Percentiles rank a stretch among this genome's conserved stretches.
phyloP scores from a whole-genome alignment of 257 asterid species.

The Cinchona pubescens region DNA sequence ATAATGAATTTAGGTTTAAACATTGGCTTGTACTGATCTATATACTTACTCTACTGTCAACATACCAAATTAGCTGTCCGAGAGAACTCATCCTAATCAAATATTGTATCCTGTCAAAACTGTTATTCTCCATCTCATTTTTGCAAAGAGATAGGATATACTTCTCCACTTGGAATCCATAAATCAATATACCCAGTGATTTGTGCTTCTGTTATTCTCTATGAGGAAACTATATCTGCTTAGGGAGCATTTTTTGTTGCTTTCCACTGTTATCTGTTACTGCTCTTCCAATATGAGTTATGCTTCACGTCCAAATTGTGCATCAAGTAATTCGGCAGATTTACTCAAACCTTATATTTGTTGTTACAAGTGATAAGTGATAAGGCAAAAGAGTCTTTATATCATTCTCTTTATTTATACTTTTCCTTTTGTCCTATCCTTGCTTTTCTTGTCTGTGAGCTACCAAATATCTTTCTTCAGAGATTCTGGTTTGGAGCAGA shows the following conservation, averaged over 20 bases:
- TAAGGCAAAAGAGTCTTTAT: background rate
- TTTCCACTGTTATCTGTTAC: background rate
- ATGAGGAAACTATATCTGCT: background rate
- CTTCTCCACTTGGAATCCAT: background rate
- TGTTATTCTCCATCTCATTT: too few species aligned
- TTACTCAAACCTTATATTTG: background rate
- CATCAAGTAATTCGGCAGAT: background rate
- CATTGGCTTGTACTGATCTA: background rate
- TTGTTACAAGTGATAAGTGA: background rate
- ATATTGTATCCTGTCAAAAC: background rate
- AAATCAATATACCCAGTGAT: background rate
- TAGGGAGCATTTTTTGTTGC: background rate
- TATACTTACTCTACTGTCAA: background rate
- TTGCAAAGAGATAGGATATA: background rate
- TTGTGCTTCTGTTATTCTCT: background rate
- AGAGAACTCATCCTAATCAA: background rate
- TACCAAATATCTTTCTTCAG: background rate
- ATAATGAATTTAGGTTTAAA: background rate
- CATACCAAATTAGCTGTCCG: background rate
- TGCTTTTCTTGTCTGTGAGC: background rate
- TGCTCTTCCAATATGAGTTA: background rate
- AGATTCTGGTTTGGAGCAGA: background rate
- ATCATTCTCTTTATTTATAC: background rate
- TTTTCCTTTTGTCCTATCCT: background rate
- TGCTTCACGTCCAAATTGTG: background rate